Evolutionary conservation across 1,284 basidiomycete species (phyloP).

Genomic region (Sporisorium reilianum): DNA sequence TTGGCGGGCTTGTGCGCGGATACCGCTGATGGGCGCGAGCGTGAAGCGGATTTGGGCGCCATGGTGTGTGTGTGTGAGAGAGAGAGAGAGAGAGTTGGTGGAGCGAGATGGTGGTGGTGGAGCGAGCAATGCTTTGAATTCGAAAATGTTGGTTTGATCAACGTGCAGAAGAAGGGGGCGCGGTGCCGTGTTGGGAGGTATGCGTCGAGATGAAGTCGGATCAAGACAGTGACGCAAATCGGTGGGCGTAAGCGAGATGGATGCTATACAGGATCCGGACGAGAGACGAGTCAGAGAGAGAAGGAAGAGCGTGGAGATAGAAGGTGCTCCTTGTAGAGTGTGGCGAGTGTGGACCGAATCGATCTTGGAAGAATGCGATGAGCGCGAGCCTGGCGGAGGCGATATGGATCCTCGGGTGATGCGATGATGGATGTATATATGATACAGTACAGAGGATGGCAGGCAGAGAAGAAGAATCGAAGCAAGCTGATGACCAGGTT

Average conservation of each 20-base stretch:
- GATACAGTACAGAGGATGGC: not conserved
- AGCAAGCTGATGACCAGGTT: not conserved
- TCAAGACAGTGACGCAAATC: not conserved
- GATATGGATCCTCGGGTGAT: not conserved
- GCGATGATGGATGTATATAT: not conserved
- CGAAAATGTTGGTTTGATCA: too few species aligned
- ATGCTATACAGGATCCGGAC: not conserved
- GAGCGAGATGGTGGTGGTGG: not conserved
- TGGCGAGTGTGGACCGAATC: not conserved
- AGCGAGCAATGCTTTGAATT: not conserved
- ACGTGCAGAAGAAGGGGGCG: not conserved
- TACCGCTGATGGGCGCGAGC: slow-evolving; percentile 17
- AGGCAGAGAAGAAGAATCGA: not conserved
- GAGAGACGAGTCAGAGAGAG: not conserved
- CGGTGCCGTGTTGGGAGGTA: not conserved
- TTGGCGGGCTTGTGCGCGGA: slow-evolving; percentile 12
- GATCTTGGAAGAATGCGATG: not conserved
- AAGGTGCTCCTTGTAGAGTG: too few species aligned
- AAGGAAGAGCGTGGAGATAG: too few species aligned
- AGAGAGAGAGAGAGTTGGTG: not conserved
- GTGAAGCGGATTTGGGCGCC: slow-evolving; percentile 29
- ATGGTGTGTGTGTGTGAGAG: slow-evolving; percentile 6
- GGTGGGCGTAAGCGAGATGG: not conserved
- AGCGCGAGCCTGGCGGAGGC: not conserved
- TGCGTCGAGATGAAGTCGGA: slow-evolving; percentile 9